Evolutionary conservation across 1,284 basidiomycete species (phyloP), one percentile per base, ranked within the genome.

Genomic region (Termitomyces sp.): DNA sequence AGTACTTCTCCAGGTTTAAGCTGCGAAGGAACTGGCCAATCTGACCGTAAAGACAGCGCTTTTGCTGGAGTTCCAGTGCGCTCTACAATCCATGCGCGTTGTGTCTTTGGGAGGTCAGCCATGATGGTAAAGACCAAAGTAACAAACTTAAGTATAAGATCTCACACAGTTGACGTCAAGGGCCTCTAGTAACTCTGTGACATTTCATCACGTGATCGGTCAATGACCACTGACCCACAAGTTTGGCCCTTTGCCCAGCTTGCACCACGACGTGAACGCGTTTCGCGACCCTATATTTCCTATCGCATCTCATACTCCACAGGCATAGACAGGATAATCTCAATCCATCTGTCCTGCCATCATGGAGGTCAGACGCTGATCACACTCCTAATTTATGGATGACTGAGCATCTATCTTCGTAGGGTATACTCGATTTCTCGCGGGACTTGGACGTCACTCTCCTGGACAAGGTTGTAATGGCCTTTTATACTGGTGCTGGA

Each of bases 341-440:
- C 12, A 10, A 41, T 36, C 39, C 24, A 54, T 58, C 57, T 46
- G 45, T 53, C 53, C 58, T 54, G 44, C 41, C 47, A 59, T 58
- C 52, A 63, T 63, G 62, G 62, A 63, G 61, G 62, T 63, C 2
- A 21, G 58, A 55, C 31, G n/a, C 39, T 40, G 41, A 48, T 44
- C 52, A 48, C 39, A 58, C 44, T 54, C 52, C 41, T 45, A 53
- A 58, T 33, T 12, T 15, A 24, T 17, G 54, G 39, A 51, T 58
- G 53, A 59, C 55, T 61, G 58, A 60, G 62, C 53, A 65, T 56
- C 54, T 50, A 52, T 57, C 49, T 57, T 43, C 45, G 13, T 57
- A 94, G 92, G 83, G 77, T 68, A 79, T 95, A 66, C 86, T 94
- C 69, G 91, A 95, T 79, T 92, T 94, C 75, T 84, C 85, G 63